Evolutionary conservation across 2,329 filamentous ascomycete species (phyloP).

Genomic region (Phaeosphaeriaceae sp.): DNA sequence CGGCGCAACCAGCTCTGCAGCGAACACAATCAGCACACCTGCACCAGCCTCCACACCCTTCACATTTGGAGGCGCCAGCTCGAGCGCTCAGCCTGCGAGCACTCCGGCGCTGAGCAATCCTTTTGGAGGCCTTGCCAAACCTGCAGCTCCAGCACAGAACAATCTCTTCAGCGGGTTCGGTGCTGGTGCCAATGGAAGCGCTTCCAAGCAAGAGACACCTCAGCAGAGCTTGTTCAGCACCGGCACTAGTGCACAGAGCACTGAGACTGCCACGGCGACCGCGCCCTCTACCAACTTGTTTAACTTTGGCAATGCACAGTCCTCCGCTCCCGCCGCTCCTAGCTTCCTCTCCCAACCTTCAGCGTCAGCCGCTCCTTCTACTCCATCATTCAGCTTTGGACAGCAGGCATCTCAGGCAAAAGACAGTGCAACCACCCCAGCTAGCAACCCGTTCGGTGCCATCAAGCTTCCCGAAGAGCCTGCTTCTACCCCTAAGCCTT

Average conservation of each 20-base stretch:
- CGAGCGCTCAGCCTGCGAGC: background rate
- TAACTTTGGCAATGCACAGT: conserved; percentile 18
- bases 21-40: background rate
- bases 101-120: conserved; percentile 10
- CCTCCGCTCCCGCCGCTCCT: conserved; percentile 2
- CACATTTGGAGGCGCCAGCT: conserved; percentile 13
- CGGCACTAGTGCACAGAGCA: conserved; percentile 17
- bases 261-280: conserved; percentile 15
- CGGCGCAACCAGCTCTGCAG: conserved; percentile 9
- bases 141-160: conserved; percentile 16
- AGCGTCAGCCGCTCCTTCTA: conserved; percentile 11
- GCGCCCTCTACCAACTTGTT: conserved; percentile 21
- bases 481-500: conserved; percentile 8
- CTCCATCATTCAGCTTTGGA: conserved; percentile 14
- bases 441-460: conserved; percentile 23
- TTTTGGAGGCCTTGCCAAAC: conserved; percentile 24
- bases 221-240: conserved; percentile 21
- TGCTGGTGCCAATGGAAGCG: conserved; percentile 18
- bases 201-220: conserved; percentile 6
- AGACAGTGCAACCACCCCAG: conserved; percentile 13
- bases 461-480: conserved; percentile 17
- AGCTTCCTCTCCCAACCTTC: conserved; percentile 25
- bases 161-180: conserved; percentile 26
- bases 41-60: background rate
- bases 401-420: conserved; percentile 19